Percentiles rank a stretch among this genome's conserved stretches.
Evolutionary conservation across 495 filamentous ascomycete genomes (phyloP).

Genomic region (Penicillium paradoxum): DNA sequence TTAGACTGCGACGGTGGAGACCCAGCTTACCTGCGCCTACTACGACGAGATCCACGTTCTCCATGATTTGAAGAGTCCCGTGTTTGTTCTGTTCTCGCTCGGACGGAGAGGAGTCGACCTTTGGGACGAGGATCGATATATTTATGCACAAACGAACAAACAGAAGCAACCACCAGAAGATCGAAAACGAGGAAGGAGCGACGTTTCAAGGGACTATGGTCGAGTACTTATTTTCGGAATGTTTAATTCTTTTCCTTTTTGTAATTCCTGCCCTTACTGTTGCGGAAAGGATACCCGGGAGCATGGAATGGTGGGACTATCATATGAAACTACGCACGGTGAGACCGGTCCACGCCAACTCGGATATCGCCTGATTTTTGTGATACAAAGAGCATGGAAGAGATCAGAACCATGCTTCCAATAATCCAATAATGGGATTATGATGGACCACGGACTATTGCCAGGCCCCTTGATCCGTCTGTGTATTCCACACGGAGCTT

Average conservation of each 20-base stretch:
- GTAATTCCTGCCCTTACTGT: not conserved
- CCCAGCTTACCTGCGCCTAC: conserved; percentile 41
- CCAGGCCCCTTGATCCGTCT: not conserved
- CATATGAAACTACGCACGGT: not conserved
- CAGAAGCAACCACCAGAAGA: not conserved
- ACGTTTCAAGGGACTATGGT: not conserved
- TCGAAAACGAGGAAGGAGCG: not conserved
- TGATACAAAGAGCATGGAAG: not conserved
- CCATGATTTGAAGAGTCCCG: conserved; percentile 14
- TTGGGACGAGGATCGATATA: not conserved
- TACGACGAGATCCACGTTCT: conserved; percentile 33
- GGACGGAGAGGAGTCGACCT: not conserved
- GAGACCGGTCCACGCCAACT: not conserved
- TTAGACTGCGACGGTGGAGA: not conserved
- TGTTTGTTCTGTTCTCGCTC: not conserved
- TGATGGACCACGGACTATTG: not conserved
- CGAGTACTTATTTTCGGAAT: not conserved
- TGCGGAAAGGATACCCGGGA: not conserved
- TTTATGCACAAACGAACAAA: conserved; percentile 7
- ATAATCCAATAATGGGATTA: not conserved
- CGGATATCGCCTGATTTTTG: not conserved
- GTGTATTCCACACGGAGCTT: not conserved
- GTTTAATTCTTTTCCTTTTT: not conserved
- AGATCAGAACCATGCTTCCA: not conserved
- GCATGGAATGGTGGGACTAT: not conserved